phyloP scores from a whole-genome alignment of 2,329 filamentous ascomycete species.

The Sporothrix sp. region DNA sequence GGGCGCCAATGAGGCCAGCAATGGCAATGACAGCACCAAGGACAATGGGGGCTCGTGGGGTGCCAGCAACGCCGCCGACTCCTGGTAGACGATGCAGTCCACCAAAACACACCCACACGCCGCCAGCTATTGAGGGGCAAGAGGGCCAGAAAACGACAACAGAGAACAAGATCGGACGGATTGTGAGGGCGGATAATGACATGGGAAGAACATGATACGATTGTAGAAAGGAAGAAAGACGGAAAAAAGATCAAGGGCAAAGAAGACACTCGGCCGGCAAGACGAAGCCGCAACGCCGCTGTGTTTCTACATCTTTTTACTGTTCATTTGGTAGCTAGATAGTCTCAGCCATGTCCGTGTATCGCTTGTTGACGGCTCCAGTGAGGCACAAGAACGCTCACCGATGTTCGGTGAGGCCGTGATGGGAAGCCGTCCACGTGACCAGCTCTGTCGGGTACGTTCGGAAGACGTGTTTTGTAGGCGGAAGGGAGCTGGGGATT shows the following conservation, averaged over 20 bases:
- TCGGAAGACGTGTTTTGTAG: not conserved
- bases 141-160: too few relatives aligned
- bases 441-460: not conserved
- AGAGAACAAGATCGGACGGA: not conserved
- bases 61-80: not conserved
- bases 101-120: too few relatives aligned
- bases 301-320: not conserved
- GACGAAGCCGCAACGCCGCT: not conserved
- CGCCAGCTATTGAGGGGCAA: not conserved
- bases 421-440: not conserved
- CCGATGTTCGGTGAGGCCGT: too few relatives aligned
- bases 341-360: not conserved
- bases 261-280: not conserved
- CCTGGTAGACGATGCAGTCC: not conserved
- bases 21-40: not conserved
- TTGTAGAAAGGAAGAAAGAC: not conserved
- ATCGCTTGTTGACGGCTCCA: too few relatives aligned
- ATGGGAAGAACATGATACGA: too few relatives aligned
- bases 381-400: too few relatives aligned
- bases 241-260: not conserved
- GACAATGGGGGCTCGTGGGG: not conserved
- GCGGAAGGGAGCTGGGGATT: not conserved
- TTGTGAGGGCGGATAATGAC: too few relatives aligned
- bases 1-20: not conserved
- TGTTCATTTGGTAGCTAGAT: not conserved